These are phyloP conservation scores for Acorus gramineus DNA, from an alignment of 106 monocot genomes.

Conservation along the genomic window DNA sequence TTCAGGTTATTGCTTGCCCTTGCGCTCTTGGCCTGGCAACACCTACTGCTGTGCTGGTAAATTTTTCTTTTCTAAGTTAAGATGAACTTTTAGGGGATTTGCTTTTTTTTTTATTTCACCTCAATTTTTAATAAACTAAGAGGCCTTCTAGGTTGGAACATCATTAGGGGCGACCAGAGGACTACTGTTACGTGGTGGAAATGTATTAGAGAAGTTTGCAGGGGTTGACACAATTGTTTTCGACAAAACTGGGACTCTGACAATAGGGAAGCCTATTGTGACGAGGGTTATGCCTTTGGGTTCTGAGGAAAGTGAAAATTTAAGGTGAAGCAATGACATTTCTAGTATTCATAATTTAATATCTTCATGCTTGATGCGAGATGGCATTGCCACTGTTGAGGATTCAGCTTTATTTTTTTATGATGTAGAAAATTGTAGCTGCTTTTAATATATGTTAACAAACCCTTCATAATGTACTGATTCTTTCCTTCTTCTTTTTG, in stretches of 20 bases:
- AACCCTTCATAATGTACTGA: no score
- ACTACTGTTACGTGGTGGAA: conserved; percentile 86
- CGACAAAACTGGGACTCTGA: conserved; percentile 96
- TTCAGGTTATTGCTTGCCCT: conserved; percentile 95
- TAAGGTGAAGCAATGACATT: conserved; percentile 41
- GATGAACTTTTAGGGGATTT: not conserved
- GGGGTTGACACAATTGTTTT: conserved; percentile 82
- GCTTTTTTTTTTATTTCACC: not conserved
- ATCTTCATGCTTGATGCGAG: not conserved
- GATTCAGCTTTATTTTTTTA: no score
- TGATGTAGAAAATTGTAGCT: no score
- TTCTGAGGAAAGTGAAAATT: conserved; percentile 7
- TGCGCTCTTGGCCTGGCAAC: conserved; percentile 98
- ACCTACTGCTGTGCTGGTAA: conserved; percentile 97
- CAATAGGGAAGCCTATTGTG: conserved; percentile 76
- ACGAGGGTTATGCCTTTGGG: conserved; percentile 45
- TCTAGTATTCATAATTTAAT: not conserved
- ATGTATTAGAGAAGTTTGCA: conserved; percentile 92
- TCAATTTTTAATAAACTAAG: not conserved
- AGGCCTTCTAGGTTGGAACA: conserved; percentile 70
- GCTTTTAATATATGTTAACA: no score
- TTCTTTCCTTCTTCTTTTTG: no score
- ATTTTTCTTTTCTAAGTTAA: not conserved
- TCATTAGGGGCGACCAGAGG: conserved; percentile 93
- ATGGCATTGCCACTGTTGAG: no score